Evolutionary conservation across 2,329 filamentous ascomycete genomes (phyloP), one percentile per base, ranked within the genome.

Genomic region (Exophiala bonariae): DNA sequence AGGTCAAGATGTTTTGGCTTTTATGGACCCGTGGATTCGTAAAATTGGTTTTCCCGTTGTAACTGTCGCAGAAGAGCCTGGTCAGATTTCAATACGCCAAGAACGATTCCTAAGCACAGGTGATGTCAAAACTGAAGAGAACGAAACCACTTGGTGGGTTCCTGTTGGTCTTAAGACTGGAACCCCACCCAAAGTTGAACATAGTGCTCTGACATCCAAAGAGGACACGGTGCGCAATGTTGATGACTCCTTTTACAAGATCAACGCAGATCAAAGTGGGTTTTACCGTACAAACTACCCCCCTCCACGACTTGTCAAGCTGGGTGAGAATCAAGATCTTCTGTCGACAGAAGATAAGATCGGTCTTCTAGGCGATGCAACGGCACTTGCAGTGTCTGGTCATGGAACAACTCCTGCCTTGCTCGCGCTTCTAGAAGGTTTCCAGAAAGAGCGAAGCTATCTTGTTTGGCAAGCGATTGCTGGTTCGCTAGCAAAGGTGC

Each of bases 261-360:
- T 99, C 61, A 99, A 99, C 74, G 83, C 85, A 51, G 83, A 92
- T 45, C 87, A 92, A 49, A 90, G 85, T 41, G 92, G 90, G 19
- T 96, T 87, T 70, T 97, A 95, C 72, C 82, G 91, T 52, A 93
- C 92, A 39, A 96, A 95, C 70, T 95, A 97, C 64, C 89, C 93
- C 4, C 83, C 89, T n/a, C 77, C 82, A 54, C 83, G 92, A 38
- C 79, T 99, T 32, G 81, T 80, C 31, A 89, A 89, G 70, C 82
- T 99, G 18, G 87, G 88, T 48, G 79, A 82, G 43, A 83, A 88
- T 59, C 83, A 90, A 13, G 78, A 87, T 57, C 83, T 83, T 58
- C 78, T 99, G 18, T 87, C 79, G 54, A 83, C 86, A 4, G 83
- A 92, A 65, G 93, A 99, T 72, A 95, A 93, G 74, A 96, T 97